A percentile compares a stretch with the other conserved stretches of the same genome.
Conservation (phyloP, 2,329 filamentous ascomycete species). For the Dactylellina haptotyla region DNA sequence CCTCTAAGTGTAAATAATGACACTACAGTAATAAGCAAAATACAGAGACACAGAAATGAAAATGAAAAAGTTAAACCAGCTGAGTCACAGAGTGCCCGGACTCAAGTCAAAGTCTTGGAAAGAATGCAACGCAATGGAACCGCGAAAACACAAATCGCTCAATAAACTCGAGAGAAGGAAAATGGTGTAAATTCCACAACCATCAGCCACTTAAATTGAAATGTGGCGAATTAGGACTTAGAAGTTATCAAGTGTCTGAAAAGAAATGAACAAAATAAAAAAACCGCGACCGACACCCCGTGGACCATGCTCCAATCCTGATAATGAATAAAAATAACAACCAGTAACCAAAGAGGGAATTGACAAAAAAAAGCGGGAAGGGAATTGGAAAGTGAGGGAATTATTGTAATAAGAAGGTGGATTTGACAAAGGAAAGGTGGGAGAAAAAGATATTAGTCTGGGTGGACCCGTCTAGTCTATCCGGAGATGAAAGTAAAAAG, state of each 20-base stretch:
- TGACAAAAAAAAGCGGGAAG: constrained; percentile 15
- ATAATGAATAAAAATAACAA: constrained; percentile 31
- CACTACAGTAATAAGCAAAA: constrained; percentile 36
- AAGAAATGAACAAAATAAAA: constrained; percentile 24
- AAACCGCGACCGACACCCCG: constrained; percentile 44
- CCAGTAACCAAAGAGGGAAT: constrained; percentile 9
- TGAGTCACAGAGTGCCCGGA: too few species aligned
- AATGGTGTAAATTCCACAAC: constrained; percentile 20
- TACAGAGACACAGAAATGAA: neutral
- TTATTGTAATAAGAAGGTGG: constrained; percentile 17
- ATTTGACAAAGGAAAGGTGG: constrained; percentile 24
- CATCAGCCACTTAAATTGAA: constrained; percentile 24
- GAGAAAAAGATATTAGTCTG: constrained; percentile 39
- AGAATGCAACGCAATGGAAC: constrained; percentile 45
- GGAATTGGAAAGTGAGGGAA: constrained; percentile 2
- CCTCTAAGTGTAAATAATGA: constrained; percentile 45
- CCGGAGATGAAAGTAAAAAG: constrained; percentile 20
- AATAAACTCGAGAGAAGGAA: constrained; percentile 41
- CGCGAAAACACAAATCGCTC: constrained; percentile 27
- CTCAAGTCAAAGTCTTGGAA: constrained; percentile 13
- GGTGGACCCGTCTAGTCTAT: constrained; percentile 52
- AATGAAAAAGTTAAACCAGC: neutral
- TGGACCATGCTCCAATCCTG: constrained; percentile 41
- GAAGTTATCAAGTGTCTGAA: constrained; percentile 5
- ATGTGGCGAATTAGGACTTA: constrained; percentile 21